Conservation (phyloP, 1,139 yeast species). For the Yamadazyma spencermartinsiae region DNA sequence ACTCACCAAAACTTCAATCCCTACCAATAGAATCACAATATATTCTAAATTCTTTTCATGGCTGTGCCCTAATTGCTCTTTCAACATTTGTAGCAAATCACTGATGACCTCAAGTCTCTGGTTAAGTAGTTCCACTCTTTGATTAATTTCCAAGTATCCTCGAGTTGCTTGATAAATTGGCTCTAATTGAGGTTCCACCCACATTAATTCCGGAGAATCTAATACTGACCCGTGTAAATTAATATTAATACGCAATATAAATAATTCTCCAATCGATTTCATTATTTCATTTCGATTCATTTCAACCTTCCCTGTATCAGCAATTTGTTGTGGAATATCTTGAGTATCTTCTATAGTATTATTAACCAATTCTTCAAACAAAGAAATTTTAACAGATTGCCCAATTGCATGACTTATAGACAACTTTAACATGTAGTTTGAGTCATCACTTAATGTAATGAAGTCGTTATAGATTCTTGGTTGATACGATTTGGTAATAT, state of each 20-base stretch:
- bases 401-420: conserved; percentile 91
- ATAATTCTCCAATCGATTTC: conserved; percentile 95
- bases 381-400: conserved; percentile 88
- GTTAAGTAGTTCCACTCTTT: conserved; percentile 82
- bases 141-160: conserved; percentile 91
- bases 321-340: conserved; percentile 94
- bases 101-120: conserved; percentile 92
- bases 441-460: conserved; percentile 86
- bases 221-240: conserved; percentile 93
- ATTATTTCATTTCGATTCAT: conserved; percentile 93
- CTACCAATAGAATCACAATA: conserved; percentile 89
- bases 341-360: conserved; percentile 96
- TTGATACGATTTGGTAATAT: conserved; percentile 88
- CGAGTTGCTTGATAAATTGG: conserved; percentile 96
- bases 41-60: conserved; percentile 90
- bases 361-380: conserved; percentile 93
- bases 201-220: conserved; percentile 96
- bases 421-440: conserved; percentile 84
- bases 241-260: conserved; percentile 84
- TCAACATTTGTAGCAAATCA: conserved; percentile 90
- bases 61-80: conserved; percentile 93
- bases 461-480: conserved; percentile 95
- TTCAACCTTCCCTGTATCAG: conserved; percentile 89
- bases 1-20: conserved; percentile 88
- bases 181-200: conserved; percentile 97